Evolutionary conservation across 192 early-diverging fungal species (phyloP).

Genomic region (Radiomyces spectabilis): DNA sequence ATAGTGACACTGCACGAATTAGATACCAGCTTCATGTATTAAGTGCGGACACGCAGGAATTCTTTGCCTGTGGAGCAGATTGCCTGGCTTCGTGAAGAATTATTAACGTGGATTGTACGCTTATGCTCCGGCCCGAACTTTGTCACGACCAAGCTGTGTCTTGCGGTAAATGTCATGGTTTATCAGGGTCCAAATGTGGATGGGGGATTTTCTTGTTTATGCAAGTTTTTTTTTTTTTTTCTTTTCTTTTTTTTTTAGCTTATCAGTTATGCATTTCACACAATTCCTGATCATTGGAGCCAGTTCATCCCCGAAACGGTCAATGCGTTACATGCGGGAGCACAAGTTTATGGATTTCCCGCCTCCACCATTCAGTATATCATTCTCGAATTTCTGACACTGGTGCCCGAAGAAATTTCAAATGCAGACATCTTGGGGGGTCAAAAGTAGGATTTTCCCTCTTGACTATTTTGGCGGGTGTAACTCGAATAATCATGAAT

Average conservation of each 20-base stretch:
- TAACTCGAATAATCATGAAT: too few relatives aligned
- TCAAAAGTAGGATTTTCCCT: constrained; percentile 41
- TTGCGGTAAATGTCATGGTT: constrained; percentile 35
- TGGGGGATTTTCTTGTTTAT: background rate
- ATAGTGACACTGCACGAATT: background rate
- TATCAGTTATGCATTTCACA: constrained; percentile 37
- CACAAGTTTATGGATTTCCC: constrained; percentile 5
- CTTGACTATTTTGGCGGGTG: too few relatives aligned
- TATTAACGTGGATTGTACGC: constrained; percentile 38
- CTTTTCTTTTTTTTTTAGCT: constrained; percentile 22
- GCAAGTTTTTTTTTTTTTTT: background rate
- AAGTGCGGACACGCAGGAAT: constrained; percentile 22
- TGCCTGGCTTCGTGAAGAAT: constrained; percentile 42
- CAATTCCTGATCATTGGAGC: constrained; percentile 39
- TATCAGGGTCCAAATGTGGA: background rate
- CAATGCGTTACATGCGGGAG: constrained; percentile 27
- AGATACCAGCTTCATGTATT: background rate
- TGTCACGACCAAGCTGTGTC: constrained; percentile 44
- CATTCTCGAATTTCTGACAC: constrained; percentile 43
- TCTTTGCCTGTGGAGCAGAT: constrained; percentile 41
- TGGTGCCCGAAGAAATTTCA: constrained; percentile 47
- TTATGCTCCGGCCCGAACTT: constrained; percentile 36
- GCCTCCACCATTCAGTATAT: constrained; percentile 24
- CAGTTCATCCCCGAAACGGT: constrained; percentile 39
- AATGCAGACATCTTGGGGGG: constrained; percentile 36